These are phyloP conservation scores for Quercus parvula DNA, from an alignment of 306 rosid species.

Conservation along the genomic window DNA sequence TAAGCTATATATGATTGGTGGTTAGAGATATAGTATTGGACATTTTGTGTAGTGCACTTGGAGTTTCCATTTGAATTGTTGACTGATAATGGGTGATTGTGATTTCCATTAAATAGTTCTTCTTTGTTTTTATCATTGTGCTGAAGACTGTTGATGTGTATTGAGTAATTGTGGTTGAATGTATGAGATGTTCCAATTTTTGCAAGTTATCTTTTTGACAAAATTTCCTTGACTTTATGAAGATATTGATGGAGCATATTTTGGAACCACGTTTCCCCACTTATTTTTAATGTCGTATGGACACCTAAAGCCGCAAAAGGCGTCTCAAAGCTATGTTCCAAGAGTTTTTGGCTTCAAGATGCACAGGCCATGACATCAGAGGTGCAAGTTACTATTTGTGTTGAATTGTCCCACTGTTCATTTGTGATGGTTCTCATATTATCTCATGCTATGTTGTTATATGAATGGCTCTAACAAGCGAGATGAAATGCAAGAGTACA, in stretches of 20 bases:
- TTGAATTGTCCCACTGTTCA: slow-evolving; percentile 21
- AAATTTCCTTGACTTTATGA: slow-evolving; percentile 38
- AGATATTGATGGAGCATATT: slow-evolving; percentile 91
- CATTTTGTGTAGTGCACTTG: not conserved
- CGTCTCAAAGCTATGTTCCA: slow-evolving; percentile 63
- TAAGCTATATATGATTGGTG: not conserved
- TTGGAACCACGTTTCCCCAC: slow-evolving; percentile 82
- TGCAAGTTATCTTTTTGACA: not conserved
- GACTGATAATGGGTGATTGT: not conserved
- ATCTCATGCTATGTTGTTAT: slow-evolving; percentile 8
- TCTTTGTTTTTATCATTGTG: not conserved
- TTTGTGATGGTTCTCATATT: slow-evolving; percentile 9
- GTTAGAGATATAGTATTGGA: not conserved
- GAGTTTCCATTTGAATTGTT: not conserved
- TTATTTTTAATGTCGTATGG: slow-evolving; percentile 79
- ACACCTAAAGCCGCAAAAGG: slow-evolving; percentile 76
- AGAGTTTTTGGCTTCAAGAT: slow-evolving; percentile 86
- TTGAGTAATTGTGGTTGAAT: not conserved
- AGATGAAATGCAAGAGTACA: slow-evolving; percentile 28
- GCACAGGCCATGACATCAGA: slow-evolving; percentile 58
- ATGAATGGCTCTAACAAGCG: slow-evolving; percentile 2
- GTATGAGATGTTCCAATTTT: not conserved
- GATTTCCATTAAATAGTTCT: not conserved
- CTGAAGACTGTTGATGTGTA: too few relatives aligned
- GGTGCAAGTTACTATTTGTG: slow-evolving; percentile 7